phyloP scores from a whole-genome alignment of 2,329 filamentous ascomycete species.

The Aspergillus pseudonomiae region DNA sequence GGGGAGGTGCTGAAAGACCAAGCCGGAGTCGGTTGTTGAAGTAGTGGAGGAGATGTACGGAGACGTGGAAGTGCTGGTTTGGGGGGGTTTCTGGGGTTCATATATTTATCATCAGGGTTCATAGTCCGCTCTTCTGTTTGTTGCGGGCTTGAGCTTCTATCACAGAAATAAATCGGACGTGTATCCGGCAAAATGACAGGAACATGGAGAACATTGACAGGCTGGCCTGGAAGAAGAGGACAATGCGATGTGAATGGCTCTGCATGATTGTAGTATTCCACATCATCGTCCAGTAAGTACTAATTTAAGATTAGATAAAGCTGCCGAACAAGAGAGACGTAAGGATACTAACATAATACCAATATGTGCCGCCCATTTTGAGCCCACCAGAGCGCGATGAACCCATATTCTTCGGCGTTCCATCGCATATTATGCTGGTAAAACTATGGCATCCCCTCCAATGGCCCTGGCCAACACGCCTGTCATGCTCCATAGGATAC shows the following conservation, averaged over 20 bases:
- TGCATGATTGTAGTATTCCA: conserved; percentile 74
- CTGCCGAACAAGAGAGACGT: background rate
- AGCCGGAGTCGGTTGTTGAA: conserved; percentile 27
- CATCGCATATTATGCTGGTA: conserved; percentile 81
- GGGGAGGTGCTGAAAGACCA: conserved; percentile 34
- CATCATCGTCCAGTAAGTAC: conserved; percentile 81
- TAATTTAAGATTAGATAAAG: conserved; percentile 45
- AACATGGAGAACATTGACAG: conserved; percentile 80
- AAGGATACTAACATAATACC: conserved; percentile 79
- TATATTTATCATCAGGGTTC: conserved; percentile 75
- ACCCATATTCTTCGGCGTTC: conserved; percentile 56
- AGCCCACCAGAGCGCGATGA: conserved; percentile 73
- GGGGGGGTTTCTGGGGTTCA: conserved; percentile 65
- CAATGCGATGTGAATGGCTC: conserved; percentile 77
- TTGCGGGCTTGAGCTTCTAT: conserved; percentile 66
- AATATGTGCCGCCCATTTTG: conserved; percentile 91
- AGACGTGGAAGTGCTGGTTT: conserved; percentile 51
- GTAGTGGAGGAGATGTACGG: conserved; percentile 47
- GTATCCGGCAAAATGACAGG: conserved; percentile 65
- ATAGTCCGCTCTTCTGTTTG: conserved; percentile 70
- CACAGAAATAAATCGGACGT: conserved; percentile 57
- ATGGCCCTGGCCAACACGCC: conserved; percentile 70
- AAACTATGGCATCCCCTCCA: conserved; percentile 91
- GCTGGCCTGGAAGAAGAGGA: conserved; percentile 84
- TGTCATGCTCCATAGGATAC: conserved; percentile 81